These are phyloP conservation scores for Rhizomucor miehei DNA, from an alignment of 371 early-diverging fungal species.

Conservation along the genomic window DNA sequence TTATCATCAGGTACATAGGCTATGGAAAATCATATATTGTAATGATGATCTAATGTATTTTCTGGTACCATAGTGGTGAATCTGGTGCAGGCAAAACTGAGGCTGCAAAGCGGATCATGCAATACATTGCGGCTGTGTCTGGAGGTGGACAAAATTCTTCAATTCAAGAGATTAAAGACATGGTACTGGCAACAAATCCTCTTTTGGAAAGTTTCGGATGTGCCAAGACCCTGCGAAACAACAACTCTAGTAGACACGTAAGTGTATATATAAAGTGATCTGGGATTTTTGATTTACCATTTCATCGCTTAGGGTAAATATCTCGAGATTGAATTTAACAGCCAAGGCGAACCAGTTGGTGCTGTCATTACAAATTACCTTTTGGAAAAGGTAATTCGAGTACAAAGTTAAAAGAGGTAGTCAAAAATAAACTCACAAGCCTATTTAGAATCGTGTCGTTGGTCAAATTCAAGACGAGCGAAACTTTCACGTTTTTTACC, in stretches of 20 bases:
- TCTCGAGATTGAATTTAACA: constrained; percentile 96
- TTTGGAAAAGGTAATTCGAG: constrained; percentile 84
- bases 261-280: constrained; percentile 7
- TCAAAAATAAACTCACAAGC: neutral
- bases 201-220: constrained; percentile 99
- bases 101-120: constrained; percentile 90
- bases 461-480: constrained; percentile 93
- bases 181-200: constrained; percentile 96
- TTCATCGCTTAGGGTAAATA: constrained; percentile 83
- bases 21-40: constrained; percentile 30
- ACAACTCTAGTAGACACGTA: constrained; percentile 98
- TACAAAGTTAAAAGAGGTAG: neutral
- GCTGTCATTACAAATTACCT: constrained; percentile 98
- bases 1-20: constrained; percentile 75
- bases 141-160: constrained; percentile 70
- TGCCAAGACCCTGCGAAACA: constrained; percentile 98
- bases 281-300: neutral
- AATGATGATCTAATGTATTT: neutral
- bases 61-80: constrained; percentile 65
- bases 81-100: constrained; percentile 94
- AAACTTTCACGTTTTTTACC: constrained; percentile 98
- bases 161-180: constrained; percentile 91
- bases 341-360: constrained; percentile 92
- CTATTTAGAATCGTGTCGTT: constrained; percentile 83
- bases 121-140: constrained; percentile 96